Evolutionary conservation across 176 grass and related monocot genomes (phyloP).

Genomic region (Pontederia crassipes): DNA sequence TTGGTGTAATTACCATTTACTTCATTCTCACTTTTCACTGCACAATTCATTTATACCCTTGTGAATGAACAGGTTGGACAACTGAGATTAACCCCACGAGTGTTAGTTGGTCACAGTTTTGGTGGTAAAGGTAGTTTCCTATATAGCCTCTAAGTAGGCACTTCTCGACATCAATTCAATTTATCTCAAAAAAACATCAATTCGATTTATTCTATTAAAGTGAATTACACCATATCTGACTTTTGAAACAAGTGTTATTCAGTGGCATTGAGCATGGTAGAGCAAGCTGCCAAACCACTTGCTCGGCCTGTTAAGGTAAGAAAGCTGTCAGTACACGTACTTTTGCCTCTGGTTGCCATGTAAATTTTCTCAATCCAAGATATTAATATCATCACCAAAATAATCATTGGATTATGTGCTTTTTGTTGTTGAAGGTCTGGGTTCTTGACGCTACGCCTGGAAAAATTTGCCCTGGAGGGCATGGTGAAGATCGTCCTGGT

Average conservation of each 20-base stretch:
- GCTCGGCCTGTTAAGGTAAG: conserved; percentile 84
- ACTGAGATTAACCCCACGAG: conserved; percentile 79
- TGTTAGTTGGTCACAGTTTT: conserved; percentile 95
- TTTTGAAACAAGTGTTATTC: conserved; percentile 12
- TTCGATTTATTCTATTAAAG: not conserved
- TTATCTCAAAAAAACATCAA: no score
- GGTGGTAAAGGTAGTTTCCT: conserved; percentile 82
- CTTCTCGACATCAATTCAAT: not conserved
- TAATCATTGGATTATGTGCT: not conserved
- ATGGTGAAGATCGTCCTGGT: conserved; percentile 92
- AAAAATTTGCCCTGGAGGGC: conserved; percentile 73
- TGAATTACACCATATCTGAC: not conserved
- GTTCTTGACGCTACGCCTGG: conserved; percentile 94
- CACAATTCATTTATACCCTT: conserved; percentile 6
- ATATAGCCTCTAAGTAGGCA: not conserved
- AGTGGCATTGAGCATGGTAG: conserved; percentile 99
- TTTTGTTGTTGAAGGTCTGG: conserved; percentile 59
- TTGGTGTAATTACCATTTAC: not conserved
- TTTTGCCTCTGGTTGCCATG: no score
- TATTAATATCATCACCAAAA: no score
- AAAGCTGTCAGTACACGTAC: no score
- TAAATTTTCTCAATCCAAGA: no score
- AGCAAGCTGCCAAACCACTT: conserved; percentile 97
- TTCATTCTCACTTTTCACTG: conserved; percentile 19
- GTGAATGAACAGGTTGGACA: conserved; percentile 45